A percentile compares a stretch with the other conserved stretches of the same genome.
phyloP scores from a whole-genome alignment of 352 stramenopile genomes.

The Phytopythium sindhum region DNA sequence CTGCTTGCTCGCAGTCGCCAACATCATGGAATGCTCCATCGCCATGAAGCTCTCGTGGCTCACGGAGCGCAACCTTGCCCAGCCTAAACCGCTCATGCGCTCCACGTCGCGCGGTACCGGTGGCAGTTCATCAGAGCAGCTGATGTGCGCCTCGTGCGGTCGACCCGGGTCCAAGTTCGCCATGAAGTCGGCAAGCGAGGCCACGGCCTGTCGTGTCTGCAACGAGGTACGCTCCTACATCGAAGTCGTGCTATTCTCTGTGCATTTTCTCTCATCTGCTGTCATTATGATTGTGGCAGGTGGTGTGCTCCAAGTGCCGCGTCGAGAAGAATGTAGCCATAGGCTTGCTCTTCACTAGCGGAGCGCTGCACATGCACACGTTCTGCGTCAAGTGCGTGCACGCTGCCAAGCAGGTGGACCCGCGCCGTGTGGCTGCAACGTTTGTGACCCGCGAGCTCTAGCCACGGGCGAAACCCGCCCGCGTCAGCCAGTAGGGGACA shows the following conservation, averaged over 20 bases:
- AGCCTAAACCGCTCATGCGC: constrained; percentile 8
- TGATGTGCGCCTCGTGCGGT: not conserved
- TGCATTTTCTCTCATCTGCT: not conserved
- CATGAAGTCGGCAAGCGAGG: not conserved
- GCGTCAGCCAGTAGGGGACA: not conserved
- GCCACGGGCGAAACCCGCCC: not conserved
- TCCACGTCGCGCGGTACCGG: not conserved
- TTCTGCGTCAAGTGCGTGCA: constrained; percentile 9
- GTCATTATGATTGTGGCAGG: not conserved
- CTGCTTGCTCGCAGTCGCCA: constrained; percentile 10
- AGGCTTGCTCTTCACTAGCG: not conserved
- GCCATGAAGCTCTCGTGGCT: constrained; percentile 23
- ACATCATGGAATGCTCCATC: constrained; percentile 12
- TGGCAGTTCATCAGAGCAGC: not conserved
- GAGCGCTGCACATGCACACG: not conserved
- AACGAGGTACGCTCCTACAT: constrained; percentile 2
- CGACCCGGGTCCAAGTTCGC: constrained; percentile 5
- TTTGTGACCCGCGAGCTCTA: not conserved
- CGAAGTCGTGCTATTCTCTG: not conserved
- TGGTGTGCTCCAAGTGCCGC: constrained; percentile 10
- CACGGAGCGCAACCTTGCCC: constrained; percentile 1
- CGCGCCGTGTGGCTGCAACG: not conserved
- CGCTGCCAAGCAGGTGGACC: constrained; percentile 1
- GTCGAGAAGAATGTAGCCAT: constrained; percentile 2
- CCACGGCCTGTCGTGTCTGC: not conserved